Evolutionary conservation across 2,329 filamentous ascomycete species (phyloP), one percentile per base, ranked within the genome.

Genomic region (Dothidotthia symphoricarpi): DNA sequence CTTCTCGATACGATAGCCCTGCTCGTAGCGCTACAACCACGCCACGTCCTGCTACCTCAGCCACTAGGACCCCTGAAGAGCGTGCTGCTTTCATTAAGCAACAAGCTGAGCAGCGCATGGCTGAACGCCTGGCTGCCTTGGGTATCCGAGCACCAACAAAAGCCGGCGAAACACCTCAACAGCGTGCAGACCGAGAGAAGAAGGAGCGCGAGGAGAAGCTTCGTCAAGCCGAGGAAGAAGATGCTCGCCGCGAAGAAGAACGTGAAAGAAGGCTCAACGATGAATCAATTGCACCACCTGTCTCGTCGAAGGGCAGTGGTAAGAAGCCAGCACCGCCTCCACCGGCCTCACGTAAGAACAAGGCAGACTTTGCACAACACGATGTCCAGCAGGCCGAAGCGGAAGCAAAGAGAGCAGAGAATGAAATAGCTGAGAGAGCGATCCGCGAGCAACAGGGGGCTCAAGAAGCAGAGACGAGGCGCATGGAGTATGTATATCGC

Each of bases 51-150:
- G 65, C 75, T n/a, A 75, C 75, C 4, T 84, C 87, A 2, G 80
- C 88, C 4, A 94, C 93, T 65, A 88, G 86, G 68, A 95, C 90
- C 0, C 85, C 90, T 0, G 90, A 97, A 67, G 91, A 98, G 59
- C 82, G 93, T 38, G 89, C 94, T 24, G 89, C 91, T 4, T 95
- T 94, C 59, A 96, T 97, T 61, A 95, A 94, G 65, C 90, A 96
- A 66, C 91, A 96, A 65, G 94, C 93, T 7, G 90, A 97, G 66
- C 88, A 91, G 63, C 87, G 91, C 43, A 97, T 98, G 85, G 91
- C 93, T 24, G 93, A 97, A 67, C 84, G 93, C 43, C 80, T 98
- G 57, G 93, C 93, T 43, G 91, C 91, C 31, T 79, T 97, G 45
- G 93, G 93, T 24, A 85, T 98, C 62, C 95, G 88, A 66, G 82